These are phyloP conservation scores for Erodium moschatum DNA, from an alignment of 441 rosid species.

Conservation along the genomic window DNA sequence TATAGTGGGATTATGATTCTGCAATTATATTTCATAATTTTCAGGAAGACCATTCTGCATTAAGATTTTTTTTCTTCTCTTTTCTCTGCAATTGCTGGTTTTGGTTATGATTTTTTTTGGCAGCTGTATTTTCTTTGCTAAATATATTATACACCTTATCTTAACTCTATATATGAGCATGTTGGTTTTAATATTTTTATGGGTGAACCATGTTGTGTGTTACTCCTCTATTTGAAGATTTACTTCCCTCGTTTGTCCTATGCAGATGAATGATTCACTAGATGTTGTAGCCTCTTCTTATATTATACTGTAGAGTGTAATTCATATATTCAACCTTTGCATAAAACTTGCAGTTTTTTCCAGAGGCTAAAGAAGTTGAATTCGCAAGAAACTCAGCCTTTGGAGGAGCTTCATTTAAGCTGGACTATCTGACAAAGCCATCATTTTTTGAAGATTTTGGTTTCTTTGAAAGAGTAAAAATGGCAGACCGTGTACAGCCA, in stretches of 20 bases:
- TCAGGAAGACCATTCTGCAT: background rate
- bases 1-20: background rate
- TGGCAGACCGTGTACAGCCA: constrained; percentile 71
- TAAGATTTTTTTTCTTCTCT: background rate
- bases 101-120: background rate
- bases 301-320: background rate
- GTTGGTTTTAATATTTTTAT: background rate
- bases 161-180: background rate
- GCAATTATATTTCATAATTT: background rate
- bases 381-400: constrained; percentile 63
- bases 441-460: constrained; percentile 85
- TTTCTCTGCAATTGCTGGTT: background rate
- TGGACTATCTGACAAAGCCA: constrained; percentile 87
- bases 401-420: constrained; percentile 68
- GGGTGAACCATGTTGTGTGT: background rate
- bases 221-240: background rate
- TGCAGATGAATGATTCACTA: background rate
- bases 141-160: background rate
- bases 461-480: constrained; percentile 63
- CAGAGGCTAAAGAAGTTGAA: constrained; percentile 79
- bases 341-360: constrained; percentile 57
- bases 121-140: background rate
- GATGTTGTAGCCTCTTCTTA: background rate
- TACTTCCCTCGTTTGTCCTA: background rate
- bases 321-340: constrained; percentile 5